These are phyloP conservation scores for Pseudozyma sp. DNA, from an alignment of 1,284 basidiomycete genomes.

Conservation along the genomic window DNA sequence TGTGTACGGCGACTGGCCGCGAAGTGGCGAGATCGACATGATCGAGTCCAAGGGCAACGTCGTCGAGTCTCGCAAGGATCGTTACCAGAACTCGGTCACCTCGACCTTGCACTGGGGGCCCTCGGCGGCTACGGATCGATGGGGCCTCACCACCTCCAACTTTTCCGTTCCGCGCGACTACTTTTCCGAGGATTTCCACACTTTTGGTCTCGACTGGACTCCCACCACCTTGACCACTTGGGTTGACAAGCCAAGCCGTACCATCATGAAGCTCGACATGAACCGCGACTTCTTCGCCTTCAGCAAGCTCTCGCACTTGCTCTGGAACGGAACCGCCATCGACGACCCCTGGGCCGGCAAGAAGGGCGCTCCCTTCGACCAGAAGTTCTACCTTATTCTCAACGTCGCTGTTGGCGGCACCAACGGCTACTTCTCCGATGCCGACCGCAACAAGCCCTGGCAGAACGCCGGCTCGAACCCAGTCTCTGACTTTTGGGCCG, in stretches of 20 bases:
- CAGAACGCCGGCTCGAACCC: slow-evolving; percentile 31
- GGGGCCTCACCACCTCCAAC: slow-evolving; percentile 70
- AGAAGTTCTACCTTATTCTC: slow-evolving; percentile 84
- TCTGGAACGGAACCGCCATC: slow-evolving; percentile 78
- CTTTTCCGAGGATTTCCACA: slow-evolving; percentile 80
- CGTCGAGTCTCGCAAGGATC: slow-evolving; percentile 76
- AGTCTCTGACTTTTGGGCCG: slow-evolving; percentile 72
- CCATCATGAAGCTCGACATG: slow-evolving; percentile 72
- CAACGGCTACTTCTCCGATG: slow-evolving; percentile 76
- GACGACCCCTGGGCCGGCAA: slow-evolving; percentile 69
- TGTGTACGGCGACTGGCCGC: slow-evolving; percentile 83
- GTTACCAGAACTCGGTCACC: slow-evolving; percentile 59
- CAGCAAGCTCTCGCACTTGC: slow-evolving; percentile 78
- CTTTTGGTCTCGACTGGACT: slow-evolving; percentile 84
- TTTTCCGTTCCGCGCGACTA: slow-evolving; percentile 77
- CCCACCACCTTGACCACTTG: slow-evolving; percentile 77
- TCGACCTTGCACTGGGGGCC: slow-evolving; percentile 31
- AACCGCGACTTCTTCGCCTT: slow-evolving; percentile 78
- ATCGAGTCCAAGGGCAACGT: slow-evolving; percentile 73
- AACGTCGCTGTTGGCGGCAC: slow-evolving; percentile 83
- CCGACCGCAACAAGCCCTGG: slow-evolving; percentile 75
- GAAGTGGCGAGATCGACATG: slow-evolving; percentile 82
- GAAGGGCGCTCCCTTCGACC: slow-evolving; percentile 83
- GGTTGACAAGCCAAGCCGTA: slow-evolving; percentile 74
- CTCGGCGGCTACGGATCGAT: slow-evolving; percentile 21